phyloP scores from a whole-genome alignment of 805 yeast species.

The Myxozyma geophila region DNA sequence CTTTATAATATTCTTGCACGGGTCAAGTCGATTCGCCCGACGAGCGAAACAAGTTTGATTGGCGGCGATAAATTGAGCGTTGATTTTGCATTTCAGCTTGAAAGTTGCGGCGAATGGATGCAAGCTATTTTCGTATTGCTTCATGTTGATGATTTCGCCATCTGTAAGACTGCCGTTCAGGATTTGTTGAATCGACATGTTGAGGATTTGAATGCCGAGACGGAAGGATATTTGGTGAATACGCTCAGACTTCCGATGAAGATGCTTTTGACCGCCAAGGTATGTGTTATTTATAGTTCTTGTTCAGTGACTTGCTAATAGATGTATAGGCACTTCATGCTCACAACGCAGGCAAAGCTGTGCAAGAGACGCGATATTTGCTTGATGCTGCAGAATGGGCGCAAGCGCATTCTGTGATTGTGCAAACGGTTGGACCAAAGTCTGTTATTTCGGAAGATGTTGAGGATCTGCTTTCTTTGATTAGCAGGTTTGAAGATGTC shows the following conservation, averaged over 20 bases:
- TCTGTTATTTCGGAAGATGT: slow-evolving; percentile 59
- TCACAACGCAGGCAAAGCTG: slow-evolving; percentile 54
- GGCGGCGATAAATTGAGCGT: slow-evolving; percentile 49
- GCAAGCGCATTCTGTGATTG: slow-evolving; percentile 66
- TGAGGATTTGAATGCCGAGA: slow-evolving; percentile 19
- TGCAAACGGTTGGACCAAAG: slow-evolving; percentile 70
- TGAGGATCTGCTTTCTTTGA: slow-evolving; percentile 35
- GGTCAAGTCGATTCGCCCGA: slow-evolving; percentile 28
- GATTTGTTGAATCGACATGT: slow-evolving; percentile 40
- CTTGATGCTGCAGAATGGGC: slow-evolving; percentile 62
- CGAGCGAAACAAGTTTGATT: slow-evolving; percentile 8
- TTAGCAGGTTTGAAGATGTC: slow-evolving; percentile 38
- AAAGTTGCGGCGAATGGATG: slow-evolving; percentile 53
- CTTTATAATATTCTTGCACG: slow-evolving; percentile 51
- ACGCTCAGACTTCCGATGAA: slow-evolving; percentile 23
- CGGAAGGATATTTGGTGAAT: slow-evolving; percentile 15
- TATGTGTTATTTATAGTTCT: background rate
- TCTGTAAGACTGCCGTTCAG: slow-evolving; percentile 51
- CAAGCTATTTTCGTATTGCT: slow-evolving; percentile 68
- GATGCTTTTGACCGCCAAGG: slow-evolving; percentile 35
- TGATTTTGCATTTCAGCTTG: slow-evolving; percentile 58
- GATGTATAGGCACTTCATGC: slow-evolving; percentile 66
- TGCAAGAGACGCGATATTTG: slow-evolving; percentile 64
- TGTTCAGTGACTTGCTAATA: slow-evolving; percentile 35
- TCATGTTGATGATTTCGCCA: slow-evolving; percentile 57